Evolutionary conservation across 495 filamentous ascomycete species (phyloP).

Genomic region (Amorphotheca resinae): DNA sequence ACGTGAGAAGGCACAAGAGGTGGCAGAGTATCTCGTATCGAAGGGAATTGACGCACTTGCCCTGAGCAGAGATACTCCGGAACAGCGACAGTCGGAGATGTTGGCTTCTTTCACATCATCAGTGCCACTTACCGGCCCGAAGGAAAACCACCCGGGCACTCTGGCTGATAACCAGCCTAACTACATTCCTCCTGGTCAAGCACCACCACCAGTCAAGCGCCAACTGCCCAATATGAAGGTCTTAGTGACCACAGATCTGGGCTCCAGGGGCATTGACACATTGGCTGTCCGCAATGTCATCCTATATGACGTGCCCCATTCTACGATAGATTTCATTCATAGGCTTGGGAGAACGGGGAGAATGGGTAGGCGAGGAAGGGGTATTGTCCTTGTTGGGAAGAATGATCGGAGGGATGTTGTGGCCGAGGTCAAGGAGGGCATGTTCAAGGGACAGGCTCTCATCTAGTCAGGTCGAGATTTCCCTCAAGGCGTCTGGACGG

Average conservation of each 20-base stretch:
- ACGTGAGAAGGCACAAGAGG: conserved; percentile 70
- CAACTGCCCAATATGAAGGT: conserved; percentile 62
- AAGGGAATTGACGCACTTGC: conserved; percentile 84
- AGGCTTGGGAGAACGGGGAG: conserved; percentile 80
- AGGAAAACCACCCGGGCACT: conserved; percentile 22
- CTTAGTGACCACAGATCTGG: conserved; percentile 85
- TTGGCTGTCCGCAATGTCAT: conserved; percentile 84
- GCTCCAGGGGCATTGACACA: conserved; percentile 88
- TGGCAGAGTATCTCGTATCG: conserved; percentile 63
- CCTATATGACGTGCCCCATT: conserved; percentile 90
- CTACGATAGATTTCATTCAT: conserved; percentile 94
- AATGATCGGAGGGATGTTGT: conserved; percentile 83
- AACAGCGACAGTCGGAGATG: conserved; percentile 59
- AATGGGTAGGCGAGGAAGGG: conserved; percentile 84
- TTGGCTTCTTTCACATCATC: conserved; percentile 60
- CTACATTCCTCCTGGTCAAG: conserved; percentile 15
- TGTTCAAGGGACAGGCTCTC: conserved; percentile 83
- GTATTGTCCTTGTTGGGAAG: conserved; percentile 80
- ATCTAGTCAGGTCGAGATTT: conserved; percentile 36
- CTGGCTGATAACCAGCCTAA: conserved; percentile 20
- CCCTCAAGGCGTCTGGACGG: neutral
- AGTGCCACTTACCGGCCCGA: conserved; percentile 33
- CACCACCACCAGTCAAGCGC: conserved; percentile 17
- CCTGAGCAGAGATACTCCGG: conserved; percentile 66
- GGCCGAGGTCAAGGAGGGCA: conserved; percentile 82